Base-by-base conservation (phyloP, 352 stramenopile species). In the Pythium scleroteichum region DNA sequence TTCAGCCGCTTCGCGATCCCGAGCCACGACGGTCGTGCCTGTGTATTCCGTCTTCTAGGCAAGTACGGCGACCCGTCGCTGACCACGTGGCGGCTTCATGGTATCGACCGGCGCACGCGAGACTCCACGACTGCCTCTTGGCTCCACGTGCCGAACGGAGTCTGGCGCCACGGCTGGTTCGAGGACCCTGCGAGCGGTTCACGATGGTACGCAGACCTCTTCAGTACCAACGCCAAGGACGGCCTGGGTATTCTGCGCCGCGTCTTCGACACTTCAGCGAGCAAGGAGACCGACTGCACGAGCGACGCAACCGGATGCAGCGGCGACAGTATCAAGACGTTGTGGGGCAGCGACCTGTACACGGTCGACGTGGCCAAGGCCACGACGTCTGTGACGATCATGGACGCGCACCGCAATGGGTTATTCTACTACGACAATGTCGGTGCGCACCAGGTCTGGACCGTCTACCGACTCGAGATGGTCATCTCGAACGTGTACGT, bases 151-250 rank as follows among this genome's bases (percentile, higher is more conserved):
- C 57, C 55, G 4, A 1, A 29, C 0, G 70, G 72, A 0, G 41
- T 56, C 1, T 79, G 73, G 77, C 51, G 54, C 17, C 72, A 87
- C 26, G 77, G 77, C 16, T 87, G 75, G 75, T 63, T 75, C 55
- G 68, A 80, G 20, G 66, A 68, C 2, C 42, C 50, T 3, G 56
- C 59, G 4, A 14, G 23, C 0, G 7, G 24, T 0, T 33, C 26
- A 19, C 50, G 57, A 27, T 76, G 68, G 55, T 54, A 70, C 59
- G 66, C 73, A 16, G 75, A 85, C 47, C 27, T 87, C 13, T 57
- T 79, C 50, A 74, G 48, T 19, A 69, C 61, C 10, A 56, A 78
- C 45, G 35, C 17, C 7, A 10, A 23, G 22, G 42, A 63, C n/a
- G 19, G 20, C 7, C 45, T 66, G 23, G 72, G 72, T 12, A 50